Evolutionary conservation across 73 alveolate species (phyloP).

Genomic region (Paraurostyla sp.): DNA sequence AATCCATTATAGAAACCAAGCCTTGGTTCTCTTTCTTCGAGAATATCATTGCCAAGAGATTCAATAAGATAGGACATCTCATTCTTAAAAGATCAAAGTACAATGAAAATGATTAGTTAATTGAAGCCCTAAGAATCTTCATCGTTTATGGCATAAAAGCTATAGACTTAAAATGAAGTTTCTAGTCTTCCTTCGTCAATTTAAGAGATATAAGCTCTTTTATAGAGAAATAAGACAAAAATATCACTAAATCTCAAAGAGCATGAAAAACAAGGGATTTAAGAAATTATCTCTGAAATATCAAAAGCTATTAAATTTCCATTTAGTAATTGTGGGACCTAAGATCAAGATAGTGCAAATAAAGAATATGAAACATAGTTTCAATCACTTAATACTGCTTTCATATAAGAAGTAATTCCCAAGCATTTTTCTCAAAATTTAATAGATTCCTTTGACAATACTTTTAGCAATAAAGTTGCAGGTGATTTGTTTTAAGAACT

Average conservation of each 20-base stretch:
- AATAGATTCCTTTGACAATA: not conserved
- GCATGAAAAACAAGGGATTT: no score
- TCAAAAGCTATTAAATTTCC: conserved; percentile 22
- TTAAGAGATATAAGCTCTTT: no score
- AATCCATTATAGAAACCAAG: not conserved
- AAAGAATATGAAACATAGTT: not conserved
- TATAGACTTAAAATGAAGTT: not conserved
- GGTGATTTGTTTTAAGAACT: conserved; percentile 44
- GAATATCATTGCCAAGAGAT: not conserved
- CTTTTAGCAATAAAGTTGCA: not conserved
- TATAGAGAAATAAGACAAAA: no score
- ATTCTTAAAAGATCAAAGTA: not conserved
- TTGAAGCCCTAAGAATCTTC: not conserved
- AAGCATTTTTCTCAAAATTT: not conserved
- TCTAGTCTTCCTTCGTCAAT: not conserved
- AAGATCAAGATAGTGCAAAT: not conserved
- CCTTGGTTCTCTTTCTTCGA: not conserved
- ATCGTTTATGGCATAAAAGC: not conserved
- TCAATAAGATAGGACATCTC: not conserved
- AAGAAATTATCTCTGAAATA: no score
- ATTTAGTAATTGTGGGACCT: not conserved
- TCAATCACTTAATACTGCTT: not conserved
- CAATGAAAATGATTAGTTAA: not conserved
- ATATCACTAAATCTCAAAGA: no score
- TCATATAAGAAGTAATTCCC: conserved; percentile 18